A percentile compares a stretch with the other conserved stretches of the same genome.
These are phyloP conservation scores for Condylostoma magnum DNA, from an alignment of 169 alveolate species.

Conservation along the genomic window DNA sequence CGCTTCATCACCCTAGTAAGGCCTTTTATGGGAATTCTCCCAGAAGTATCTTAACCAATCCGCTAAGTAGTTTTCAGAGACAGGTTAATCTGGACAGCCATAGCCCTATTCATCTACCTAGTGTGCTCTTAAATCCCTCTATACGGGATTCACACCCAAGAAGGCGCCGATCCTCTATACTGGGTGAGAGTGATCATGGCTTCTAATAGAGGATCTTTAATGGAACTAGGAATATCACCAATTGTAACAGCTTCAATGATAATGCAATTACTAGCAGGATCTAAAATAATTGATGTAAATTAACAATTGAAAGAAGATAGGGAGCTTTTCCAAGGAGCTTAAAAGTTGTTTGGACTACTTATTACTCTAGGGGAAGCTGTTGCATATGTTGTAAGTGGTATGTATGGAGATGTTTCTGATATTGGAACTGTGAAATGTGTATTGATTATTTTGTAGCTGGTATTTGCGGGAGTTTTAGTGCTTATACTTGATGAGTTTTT, in stretches of 20 bases:
- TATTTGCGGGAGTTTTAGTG: constrained; percentile 99
- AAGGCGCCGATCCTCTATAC: constrained; percentile 97
- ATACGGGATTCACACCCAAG: constrained; percentile 95
- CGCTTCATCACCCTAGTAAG: constrained; percentile 93
- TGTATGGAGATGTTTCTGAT: constrained; percentile 97
- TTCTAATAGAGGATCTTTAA: constrained; percentile 97
- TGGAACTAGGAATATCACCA: constrained; percentile 99
- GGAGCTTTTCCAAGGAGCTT: constrained; percentile 96
- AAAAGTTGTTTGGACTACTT: constrained; percentile 95
- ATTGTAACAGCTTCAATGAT: constrained; percentile 99
- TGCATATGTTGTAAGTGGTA: constrained; percentile 96
- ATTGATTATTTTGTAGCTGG: constrained; percentile 94
- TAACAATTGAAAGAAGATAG: constrained; percentile 97
- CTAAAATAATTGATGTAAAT: constrained; percentile 98
- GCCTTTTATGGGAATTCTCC: constrained; percentile 96
- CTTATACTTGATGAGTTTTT: constrained; percentile 97
- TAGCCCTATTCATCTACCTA: constrained; percentile 94
- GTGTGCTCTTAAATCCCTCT: constrained; percentile 98
- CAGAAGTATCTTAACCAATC: constrained; percentile 96
- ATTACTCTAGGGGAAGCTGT: constrained; percentile 99
- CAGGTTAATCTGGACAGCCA: constrained; percentile 97
- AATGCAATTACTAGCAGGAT: constrained; percentile 99
- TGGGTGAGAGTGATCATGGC: constrained; percentile 99
- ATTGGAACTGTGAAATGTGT: constrained; percentile 97
- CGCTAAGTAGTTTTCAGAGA: constrained; percentile 94